Evolutionary conservation across 2,329 filamentous ascomycete species (phyloP).

Genomic region (Waltergamsia citrina): DNA sequence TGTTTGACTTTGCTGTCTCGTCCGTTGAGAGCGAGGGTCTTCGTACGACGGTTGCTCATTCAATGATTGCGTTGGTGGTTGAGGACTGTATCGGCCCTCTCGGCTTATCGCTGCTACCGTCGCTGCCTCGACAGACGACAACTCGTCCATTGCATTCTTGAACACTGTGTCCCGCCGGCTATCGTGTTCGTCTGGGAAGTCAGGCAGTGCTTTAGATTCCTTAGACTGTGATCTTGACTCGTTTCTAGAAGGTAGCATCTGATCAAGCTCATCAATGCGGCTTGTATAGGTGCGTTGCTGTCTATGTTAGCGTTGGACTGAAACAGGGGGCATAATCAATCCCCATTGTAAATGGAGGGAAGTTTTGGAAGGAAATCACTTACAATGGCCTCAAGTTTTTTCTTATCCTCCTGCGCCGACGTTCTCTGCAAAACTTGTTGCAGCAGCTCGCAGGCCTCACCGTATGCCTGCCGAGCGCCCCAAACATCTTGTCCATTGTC

Average conservation of each 20-base stretch:
- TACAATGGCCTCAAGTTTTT: conserved; percentile 89
- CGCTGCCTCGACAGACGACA: conserved; percentile 39
- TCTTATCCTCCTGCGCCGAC: conserved; percentile 74
- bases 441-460: conserved; percentile 80
- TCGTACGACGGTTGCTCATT: conserved; percentile 1
- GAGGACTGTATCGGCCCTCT: conserved; percentile 12
- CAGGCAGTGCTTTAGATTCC: conserved; percentile 69
- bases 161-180: too few species aligned
- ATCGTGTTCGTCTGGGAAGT: conserved; percentile 47
- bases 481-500: conserved; percentile 96
- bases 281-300: conserved; percentile 84
- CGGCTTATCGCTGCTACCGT: conserved; percentile 36
- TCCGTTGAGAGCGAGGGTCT: conserved; percentile 5
- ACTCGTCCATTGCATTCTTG: too few species aligned
- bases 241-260: conserved; percentile 48
- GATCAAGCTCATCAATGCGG: conserved; percentile 77
- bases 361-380: conserved; percentile 25
- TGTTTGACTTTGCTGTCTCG: too few species aligned
- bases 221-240: conserved; percentile 16
- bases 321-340: too few species aligned
- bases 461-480: conserved; percentile 81
- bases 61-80: conserved; percentile 4
- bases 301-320: background rate
- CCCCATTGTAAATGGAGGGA: too few species aligned
- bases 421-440: conserved; percentile 83